These are phyloP conservation scores for Paradendryphiella salina DNA, from an alignment of 2,329 filamentous ascomycete species.

Conservation along the genomic window DNA sequence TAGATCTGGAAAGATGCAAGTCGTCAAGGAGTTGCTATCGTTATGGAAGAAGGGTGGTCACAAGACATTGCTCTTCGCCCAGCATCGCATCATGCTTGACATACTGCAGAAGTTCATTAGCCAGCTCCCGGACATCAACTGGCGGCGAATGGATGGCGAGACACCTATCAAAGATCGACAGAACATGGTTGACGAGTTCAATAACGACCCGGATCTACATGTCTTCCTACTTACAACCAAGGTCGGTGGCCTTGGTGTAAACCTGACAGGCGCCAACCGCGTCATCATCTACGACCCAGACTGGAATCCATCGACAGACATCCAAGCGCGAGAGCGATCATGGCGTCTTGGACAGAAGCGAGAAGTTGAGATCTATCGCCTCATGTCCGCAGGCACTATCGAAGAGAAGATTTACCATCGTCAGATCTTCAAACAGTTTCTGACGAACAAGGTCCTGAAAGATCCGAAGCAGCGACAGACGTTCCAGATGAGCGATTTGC, in stretches of 20 bases:
- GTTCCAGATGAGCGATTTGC: constrained; percentile 85
- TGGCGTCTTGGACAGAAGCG: constrained; percentile 95
- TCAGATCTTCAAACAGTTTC: constrained; percentile 97
- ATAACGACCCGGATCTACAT: constrained; percentile 75
- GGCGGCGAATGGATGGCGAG: constrained; percentile 89
- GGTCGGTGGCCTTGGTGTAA: constrained; percentile 90
- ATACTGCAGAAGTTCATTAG: constrained; percentile 83
- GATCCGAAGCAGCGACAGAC: constrained; percentile 92
- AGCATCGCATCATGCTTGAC: constrained; percentile 93
- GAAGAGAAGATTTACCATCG: constrained; percentile 99
- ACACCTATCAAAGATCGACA: constrained; percentile 90
- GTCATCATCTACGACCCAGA: constrained; percentile 99
- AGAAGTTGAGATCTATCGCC: constrained; percentile 91
- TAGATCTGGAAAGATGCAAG: constrained; percentile 94
- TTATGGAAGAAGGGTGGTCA: constrained; percentile 92
- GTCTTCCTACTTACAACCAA: constrained; percentile 95
- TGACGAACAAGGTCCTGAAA: constrained; percentile 93
- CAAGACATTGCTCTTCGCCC: constrained; percentile 90
- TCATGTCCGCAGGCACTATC: constrained; percentile 98
- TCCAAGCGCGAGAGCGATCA: constrained; percentile 91
- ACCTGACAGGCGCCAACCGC: constrained; percentile 89
- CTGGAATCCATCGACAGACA: constrained; percentile 96
- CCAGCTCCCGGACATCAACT: constrained; percentile 69
- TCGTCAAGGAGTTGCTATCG: constrained; percentile 82
- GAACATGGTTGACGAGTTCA: constrained; percentile 88